phyloP scores from a whole-genome alignment of 2,329 filamentous ascomycete genomes.

The Neofusicoccum ribis region DNA sequence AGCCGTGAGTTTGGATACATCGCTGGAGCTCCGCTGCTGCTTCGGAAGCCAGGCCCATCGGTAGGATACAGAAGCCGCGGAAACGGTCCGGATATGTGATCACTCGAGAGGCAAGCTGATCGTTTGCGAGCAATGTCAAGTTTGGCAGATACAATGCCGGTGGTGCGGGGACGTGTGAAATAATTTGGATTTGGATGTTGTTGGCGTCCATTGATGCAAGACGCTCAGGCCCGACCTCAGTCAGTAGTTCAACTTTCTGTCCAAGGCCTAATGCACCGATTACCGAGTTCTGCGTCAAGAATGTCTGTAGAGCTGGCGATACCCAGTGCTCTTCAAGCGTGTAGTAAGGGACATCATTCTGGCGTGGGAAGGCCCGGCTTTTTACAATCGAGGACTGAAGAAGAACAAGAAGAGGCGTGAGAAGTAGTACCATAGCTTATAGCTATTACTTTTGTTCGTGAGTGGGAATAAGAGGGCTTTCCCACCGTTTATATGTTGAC shows the following conservation, averaged over 20 bases:
- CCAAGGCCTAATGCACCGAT: neutral
- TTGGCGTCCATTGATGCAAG: conserved; percentile 18
- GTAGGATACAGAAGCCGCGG: conserved; percentile 46
- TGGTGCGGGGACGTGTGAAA: conserved; percentile 4
- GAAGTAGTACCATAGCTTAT: too few relatives aligned
- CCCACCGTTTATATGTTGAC: too few relatives aligned
- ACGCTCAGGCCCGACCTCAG: neutral
- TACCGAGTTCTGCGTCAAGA: neutral
- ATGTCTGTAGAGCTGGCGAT: neutral
- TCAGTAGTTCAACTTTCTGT: neutral
- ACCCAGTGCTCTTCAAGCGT: conserved; percentile 19
- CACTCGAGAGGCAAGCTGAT: neutral
- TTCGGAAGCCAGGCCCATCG: conserved; percentile 31
- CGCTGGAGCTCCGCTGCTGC: conserved; percentile 30
- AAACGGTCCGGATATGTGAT: conserved; percentile 34
- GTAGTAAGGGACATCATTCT: neutral
- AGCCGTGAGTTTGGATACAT: neutral
- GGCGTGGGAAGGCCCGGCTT: too few relatives aligned
- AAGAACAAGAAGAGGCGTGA: too few relatives aligned
- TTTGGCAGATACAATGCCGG: neutral
- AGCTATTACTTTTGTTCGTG: too few relatives aligned
- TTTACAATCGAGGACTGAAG: too few relatives aligned
- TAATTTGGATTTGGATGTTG: conserved; percentile 9
- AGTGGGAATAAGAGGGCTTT: too few relatives aligned
- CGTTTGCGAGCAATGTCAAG: neutral